phyloP scores from a whole-genome alignment of 768 basidiomycete genomes.

The Auriculariales sp. region DNA sequence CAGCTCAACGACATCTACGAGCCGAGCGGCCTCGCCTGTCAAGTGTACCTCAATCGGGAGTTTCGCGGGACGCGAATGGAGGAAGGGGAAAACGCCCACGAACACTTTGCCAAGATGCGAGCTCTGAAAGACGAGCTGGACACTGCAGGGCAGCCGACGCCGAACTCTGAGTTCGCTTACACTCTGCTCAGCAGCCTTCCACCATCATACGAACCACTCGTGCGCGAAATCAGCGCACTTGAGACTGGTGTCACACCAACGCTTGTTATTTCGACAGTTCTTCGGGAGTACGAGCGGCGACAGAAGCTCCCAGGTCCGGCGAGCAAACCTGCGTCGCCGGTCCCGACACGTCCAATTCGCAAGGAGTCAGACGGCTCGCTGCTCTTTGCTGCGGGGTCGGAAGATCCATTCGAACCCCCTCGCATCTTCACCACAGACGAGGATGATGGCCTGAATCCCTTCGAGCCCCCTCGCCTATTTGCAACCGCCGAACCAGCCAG shows the following conservation, averaged over 20 bases:
- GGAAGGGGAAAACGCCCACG: neutral
- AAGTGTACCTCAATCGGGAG: neutral
- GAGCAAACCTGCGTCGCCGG: no score
- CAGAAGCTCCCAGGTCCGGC: no score
- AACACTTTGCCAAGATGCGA: neutral
- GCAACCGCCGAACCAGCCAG: no score
- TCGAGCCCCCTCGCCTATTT: no score
- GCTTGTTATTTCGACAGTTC: neutral
- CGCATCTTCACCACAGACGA: no score
- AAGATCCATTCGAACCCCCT: no score
- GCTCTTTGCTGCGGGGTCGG: no score
- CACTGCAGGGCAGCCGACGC: neutral
- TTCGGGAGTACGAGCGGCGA: neutral
- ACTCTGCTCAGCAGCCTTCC: neutral
- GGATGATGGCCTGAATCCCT: no score
- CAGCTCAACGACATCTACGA: neutral
- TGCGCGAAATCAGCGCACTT: neutral
- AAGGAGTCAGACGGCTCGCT: no score
- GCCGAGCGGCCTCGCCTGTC: neutral
- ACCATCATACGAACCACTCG: neutral
- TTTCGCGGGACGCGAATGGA: neutral
- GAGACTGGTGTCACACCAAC: neutral
- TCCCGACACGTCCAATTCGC: no score
- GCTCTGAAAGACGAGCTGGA: neutral
- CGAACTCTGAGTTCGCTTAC: neutral